Percentiles rank a stretch among this genome's conserved stretches.
phyloP scores from a whole-genome alignment of 176 grass and related monocot species.

The Puccinellia tenuiflora region DNA sequence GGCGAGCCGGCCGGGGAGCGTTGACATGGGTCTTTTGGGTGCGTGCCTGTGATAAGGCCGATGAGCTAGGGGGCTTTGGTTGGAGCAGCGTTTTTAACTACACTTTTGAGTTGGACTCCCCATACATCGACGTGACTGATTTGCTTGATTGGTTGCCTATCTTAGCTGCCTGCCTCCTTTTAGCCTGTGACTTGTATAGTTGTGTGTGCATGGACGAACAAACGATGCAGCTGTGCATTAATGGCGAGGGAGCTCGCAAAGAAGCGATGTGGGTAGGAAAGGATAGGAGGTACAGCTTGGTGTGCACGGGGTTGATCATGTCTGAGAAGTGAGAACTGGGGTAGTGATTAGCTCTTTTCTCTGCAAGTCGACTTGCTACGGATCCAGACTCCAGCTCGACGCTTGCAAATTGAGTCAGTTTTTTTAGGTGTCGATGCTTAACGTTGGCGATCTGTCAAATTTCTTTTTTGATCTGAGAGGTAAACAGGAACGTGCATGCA shows the following conservation, averaged over 20 bases:
- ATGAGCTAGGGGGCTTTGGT: neutral
- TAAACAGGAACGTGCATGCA: neutral
- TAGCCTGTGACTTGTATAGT: constrained; percentile 15
- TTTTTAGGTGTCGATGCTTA: too few relatives aligned
- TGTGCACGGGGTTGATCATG: neutral
- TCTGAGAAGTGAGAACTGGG: too few relatives aligned
- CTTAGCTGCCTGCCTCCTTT: neutral
- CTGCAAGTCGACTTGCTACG: neutral
- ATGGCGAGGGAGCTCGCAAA: constrained; percentile 9
- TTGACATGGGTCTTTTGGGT: neutral
- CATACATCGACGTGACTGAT: constrained; percentile 10
- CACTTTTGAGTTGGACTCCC: constrained; percentile 12
- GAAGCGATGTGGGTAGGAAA: neutral
- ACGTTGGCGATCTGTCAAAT: neutral
- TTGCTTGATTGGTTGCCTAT: neutral
- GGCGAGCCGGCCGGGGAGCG: constrained; percentile 28
- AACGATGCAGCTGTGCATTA: neutral
- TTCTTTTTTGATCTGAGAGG: neutral
- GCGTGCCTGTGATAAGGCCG: neutral
- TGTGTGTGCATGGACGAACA: neutral
- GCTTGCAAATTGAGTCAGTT: neutral
- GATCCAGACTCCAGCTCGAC: neutral
- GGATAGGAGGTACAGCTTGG: neutral
- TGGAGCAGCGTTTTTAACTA: too few relatives aligned
- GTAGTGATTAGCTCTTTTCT: constrained; percentile 3